Conservation (phyloP, 257 asterid genomes). For the Nicotiana knightiana region DNA sequence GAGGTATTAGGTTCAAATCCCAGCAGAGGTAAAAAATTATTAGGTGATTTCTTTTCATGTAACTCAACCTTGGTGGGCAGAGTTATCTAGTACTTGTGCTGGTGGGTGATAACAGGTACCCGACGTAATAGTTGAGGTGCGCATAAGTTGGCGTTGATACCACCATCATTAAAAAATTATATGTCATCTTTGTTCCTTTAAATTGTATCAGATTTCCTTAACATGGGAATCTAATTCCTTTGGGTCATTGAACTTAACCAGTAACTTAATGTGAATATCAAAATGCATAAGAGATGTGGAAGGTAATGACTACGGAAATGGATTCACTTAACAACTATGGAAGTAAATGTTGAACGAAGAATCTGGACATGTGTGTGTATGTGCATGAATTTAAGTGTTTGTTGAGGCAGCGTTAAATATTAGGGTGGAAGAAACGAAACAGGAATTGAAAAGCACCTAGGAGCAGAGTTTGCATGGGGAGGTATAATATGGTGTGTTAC, state of each 20-base stretch:
- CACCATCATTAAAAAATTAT: background rate
- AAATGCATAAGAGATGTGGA: background rate
- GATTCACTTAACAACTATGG: background rate
- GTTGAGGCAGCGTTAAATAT: background rate
- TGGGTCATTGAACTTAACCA: background rate
- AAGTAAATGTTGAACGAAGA: constrained; percentile 3
- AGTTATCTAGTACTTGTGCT: background rate
- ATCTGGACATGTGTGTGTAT: background rate
- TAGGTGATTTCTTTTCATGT: too few species aligned
- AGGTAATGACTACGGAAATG: background rate
- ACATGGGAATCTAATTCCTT: background rate
- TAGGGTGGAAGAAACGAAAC: background rate
- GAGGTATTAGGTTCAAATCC: too few species aligned
- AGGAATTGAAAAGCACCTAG: background rate
- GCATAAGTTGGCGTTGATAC: background rate
- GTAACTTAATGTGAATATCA: background rate
- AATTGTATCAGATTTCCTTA: background rate
- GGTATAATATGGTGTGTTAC: background rate
- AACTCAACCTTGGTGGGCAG: background rate
- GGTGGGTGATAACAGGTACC: background rate
- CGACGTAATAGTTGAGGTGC: background rate
- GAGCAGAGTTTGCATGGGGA: background rate
- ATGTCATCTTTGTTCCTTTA: background rate
- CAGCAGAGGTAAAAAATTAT: too few species aligned
- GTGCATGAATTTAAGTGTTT: background rate